Evolutionary conservation across 108 stramenopile species (phyloP).

Genomic region (Cylindrotheca closterium): DNA sequence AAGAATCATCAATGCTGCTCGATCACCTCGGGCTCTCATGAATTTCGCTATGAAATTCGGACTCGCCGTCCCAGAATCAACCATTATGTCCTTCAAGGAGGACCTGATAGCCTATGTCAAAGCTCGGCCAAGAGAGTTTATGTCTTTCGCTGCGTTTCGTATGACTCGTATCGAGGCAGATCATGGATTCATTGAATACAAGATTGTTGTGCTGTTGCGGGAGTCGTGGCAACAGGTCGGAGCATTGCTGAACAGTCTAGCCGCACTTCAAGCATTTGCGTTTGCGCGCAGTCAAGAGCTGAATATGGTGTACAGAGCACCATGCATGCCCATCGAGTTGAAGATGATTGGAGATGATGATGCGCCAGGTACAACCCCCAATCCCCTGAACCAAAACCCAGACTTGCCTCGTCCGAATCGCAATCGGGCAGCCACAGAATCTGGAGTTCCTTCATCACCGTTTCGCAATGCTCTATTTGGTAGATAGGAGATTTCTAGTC

Average conservation of each 20-base stretch:
- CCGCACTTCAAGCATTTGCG: conserved; percentile 51
- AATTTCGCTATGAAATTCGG: conserved; percentile 52
- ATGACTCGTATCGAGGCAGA: conserved; percentile 56
- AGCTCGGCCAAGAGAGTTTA: conserved; percentile 56
- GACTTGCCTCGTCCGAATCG: too few species aligned
- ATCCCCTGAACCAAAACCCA: too few species aligned
- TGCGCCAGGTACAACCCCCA: too few species aligned
- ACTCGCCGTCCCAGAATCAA: conserved; percentile 44
- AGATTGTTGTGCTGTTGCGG: conserved; percentile 46
- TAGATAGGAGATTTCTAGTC: too few species aligned
- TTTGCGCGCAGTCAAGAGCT: conserved; percentile 60
- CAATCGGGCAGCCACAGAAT: too few species aligned
- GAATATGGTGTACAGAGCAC: conserved; percentile 59
- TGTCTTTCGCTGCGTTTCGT: conserved; percentile 47
- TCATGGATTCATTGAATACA: conserved; percentile 64
- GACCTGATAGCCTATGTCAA: conserved; percentile 53
- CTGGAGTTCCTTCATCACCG: too few species aligned
- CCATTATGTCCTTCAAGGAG: conserved; percentile 42
- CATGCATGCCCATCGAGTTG: conserved; percentile 54
- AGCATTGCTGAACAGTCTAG: conserved; percentile 46
- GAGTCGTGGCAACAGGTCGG: conserved; percentile 29
- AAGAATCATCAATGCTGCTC: conserved; percentile 65
- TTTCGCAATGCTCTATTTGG: too few species aligned
- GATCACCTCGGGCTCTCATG: conserved; percentile 45
- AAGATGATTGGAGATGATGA: not conserved